These are phyloP conservation scores for Besnoitia besnoiti DNA, from an alignment of 169 alveolate genomes.

Conservation along the genomic window DNA sequence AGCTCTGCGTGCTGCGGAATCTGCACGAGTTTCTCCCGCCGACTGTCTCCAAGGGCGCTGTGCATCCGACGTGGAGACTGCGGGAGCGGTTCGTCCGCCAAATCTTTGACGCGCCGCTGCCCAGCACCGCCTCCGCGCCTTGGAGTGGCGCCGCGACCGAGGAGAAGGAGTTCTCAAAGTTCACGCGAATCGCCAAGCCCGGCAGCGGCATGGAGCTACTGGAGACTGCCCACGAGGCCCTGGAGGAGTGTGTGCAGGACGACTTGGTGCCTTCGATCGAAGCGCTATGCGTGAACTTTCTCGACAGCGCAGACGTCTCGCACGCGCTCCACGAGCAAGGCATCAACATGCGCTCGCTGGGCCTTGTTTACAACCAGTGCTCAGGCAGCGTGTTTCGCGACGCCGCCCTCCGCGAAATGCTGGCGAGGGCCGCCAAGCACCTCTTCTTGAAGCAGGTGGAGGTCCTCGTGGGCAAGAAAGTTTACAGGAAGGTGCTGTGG, in stretches of 20 bases:
- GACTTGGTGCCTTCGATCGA: constrained; percentile 57
- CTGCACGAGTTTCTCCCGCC: constrained; percentile 68
- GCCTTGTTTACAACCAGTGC: constrained; percentile 24
- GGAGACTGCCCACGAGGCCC: constrained; percentile 3
- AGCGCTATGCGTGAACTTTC: constrained; percentile 51
- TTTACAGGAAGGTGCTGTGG: not conserved
- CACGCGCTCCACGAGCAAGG: constrained; percentile 65
- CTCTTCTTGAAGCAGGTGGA: constrained; percentile 63
- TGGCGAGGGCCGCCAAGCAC: constrained; percentile 67
- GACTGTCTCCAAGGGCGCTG: not conserved
- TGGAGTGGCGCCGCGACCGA: constrained; percentile 47
- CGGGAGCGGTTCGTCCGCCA: constrained; percentile 58
- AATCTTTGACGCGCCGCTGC: constrained; percentile 57
- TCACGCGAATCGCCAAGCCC: not conserved
- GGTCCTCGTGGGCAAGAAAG: constrained; percentile 34
- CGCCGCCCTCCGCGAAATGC: constrained; percentile 60
- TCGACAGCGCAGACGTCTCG: constrained; percentile 55
- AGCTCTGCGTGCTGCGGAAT: constrained; percentile 62
- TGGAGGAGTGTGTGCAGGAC: not conserved
- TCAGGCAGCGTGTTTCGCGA: constrained; percentile 59
- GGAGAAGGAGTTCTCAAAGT: constrained; percentile 1
- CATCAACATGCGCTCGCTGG: constrained; percentile 55
- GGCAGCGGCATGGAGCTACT: constrained; percentile 29
- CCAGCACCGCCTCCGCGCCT: constrained; percentile 59
- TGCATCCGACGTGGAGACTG: constrained; percentile 48